These are phyloP conservation scores for Phytophthora cryptogea DNA, from an alignment of 352 stramenopile species.

Conservation along the genomic window DNA sequence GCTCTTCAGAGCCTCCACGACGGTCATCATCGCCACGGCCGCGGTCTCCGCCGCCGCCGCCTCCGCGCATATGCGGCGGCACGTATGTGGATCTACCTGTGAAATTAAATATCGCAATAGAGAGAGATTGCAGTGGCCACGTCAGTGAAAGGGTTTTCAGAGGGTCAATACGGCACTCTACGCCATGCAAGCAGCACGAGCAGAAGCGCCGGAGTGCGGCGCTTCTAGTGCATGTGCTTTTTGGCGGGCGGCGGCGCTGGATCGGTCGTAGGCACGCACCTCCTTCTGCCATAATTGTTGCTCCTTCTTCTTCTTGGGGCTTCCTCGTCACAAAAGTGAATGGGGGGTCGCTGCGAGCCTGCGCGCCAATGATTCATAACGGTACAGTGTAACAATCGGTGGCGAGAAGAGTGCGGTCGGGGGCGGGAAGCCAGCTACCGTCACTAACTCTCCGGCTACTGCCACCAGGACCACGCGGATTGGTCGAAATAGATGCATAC, in stretches of 20 bases:
- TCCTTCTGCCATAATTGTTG: constrained; percentile 49
- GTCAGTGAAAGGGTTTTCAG: constrained; percentile 15
- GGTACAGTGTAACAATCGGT: not conserved
- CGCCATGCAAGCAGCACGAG: constrained; percentile 3
- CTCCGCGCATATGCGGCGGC: constrained; percentile 66
- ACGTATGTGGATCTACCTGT: constrained; percentile 79
- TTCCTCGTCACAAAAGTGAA: constrained; percentile 42
- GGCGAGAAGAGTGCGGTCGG: not conserved
- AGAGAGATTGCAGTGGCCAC: constrained; percentile 6
- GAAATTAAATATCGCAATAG: constrained; percentile 9
- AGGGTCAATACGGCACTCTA: not conserved
- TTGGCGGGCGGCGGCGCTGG: not conserved
- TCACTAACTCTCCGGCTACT: not conserved
- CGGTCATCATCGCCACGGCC: constrained; percentile 34
- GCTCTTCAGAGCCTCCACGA: constrained; percentile 30
- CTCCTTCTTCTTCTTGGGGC: constrained; percentile 37
- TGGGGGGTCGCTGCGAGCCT: constrained; percentile 30
- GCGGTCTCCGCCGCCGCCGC: constrained; percentile 34
- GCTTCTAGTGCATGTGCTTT: not conserved
- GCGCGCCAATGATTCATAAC: constrained; percentile 19
- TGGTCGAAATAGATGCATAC: constrained; percentile 12
- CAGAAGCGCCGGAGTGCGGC: not conserved
- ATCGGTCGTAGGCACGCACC: constrained; percentile 24
- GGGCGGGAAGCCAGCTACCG: not conserved
- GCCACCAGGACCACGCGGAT: constrained; percentile 6